Evolutionary conservation across 805 yeast genomes (phyloP).

Genomic region (Saturnispora saitoi): DNA sequence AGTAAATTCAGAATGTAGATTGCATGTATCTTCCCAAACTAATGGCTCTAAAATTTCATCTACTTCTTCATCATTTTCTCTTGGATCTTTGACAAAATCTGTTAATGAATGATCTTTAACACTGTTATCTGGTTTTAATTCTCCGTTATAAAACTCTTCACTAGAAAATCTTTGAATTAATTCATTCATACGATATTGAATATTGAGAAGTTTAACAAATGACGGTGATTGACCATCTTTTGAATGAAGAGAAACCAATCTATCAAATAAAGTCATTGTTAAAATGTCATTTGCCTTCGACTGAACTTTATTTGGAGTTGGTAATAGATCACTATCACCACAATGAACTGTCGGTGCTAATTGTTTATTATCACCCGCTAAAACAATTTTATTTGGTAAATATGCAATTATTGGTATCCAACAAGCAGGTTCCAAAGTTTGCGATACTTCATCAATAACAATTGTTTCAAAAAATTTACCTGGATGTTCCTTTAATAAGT

Average conservation of each 20-base stretch:
- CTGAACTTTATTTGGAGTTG: constrained; percentile 24
- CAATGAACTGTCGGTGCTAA: constrained; percentile 80
- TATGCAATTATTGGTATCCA: constrained; percentile 86
- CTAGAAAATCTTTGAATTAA: constrained; percentile 77
- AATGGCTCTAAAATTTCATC: constrained; percentile 32
- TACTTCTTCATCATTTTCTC: background rate
- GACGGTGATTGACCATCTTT: constrained; percentile 30
- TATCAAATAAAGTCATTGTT: constrained; percentile 70
- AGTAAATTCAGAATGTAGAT: constrained; percentile 60
- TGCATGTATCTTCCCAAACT: constrained; percentile 91
- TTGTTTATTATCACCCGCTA: constrained; percentile 93
- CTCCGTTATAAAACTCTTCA: constrained; percentile 48
- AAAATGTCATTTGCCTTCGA: constrained; percentile 36
- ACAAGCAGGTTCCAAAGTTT: constrained; percentile 88
- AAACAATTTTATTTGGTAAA: constrained; percentile 48
- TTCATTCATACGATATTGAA: constrained; percentile 84
- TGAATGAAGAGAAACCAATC: constrained; percentile 46
- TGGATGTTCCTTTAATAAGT: constrained; percentile 2
- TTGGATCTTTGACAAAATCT: constrained; percentile 35
- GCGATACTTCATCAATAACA: constrained; percentile 93
- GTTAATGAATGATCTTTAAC: constrained; percentile 44
- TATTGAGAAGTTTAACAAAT: constrained; percentile 48
- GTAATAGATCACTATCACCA: constrained; percentile 12
- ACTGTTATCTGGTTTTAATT: constrained; percentile 51
- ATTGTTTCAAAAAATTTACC: constrained; percentile 55